Base-by-base conservation (phyloP, 2,329 filamentous ascomycete species). In the Tricladium varicosporioides region DNA sequence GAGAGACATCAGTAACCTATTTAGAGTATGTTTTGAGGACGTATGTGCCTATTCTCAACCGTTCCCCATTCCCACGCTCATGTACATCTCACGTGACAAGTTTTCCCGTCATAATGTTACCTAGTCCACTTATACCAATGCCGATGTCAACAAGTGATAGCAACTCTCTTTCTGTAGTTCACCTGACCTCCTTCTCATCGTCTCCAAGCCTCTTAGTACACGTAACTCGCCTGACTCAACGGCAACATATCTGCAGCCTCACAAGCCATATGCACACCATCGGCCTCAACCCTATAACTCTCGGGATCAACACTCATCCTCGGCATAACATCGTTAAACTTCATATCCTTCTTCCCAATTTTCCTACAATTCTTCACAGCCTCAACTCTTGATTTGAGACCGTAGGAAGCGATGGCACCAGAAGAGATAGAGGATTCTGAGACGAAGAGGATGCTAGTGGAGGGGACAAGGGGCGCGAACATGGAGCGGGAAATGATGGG, bases 261-360 rank as follows among this genome's bases (percentile, higher is more conserved):
- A 0, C 91, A 91, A 44, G 77, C 80, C 69, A 89, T 92, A 36
- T 86, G 76, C 72, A 82, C 74, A 0, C 90, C 92, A 73, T 96
- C 91, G 1, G 92, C 92, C 75, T 93, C 86, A 22, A 97, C 92
- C 14, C 79, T 82, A 76, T 97, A 97, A 68, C 83, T 86, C 80
- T 97, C 93, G 5, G 93, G 89, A 72, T 97, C 92, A 59, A 97
- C 92, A 67, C 79, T 85, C 90, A 97, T 97, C 75, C 80, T 84
- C 13, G 93, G 93, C 83, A 85, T 91, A 54, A 75, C 74, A 68
- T 91, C 85, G 72, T 97, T 97, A 73, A 85, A 92, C 69, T 91
- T 92, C 92, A 97, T 96, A 73, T 97, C 89, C 66, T 75, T 79
- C 80, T 97, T 97, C 45, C 86, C 79, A 46, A 96, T 81, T 32